Evolutionary conservation across 2,329 filamentous ascomycete genomes (phyloP).

Genomic region (Aspergillus spinulosporus): DNA sequence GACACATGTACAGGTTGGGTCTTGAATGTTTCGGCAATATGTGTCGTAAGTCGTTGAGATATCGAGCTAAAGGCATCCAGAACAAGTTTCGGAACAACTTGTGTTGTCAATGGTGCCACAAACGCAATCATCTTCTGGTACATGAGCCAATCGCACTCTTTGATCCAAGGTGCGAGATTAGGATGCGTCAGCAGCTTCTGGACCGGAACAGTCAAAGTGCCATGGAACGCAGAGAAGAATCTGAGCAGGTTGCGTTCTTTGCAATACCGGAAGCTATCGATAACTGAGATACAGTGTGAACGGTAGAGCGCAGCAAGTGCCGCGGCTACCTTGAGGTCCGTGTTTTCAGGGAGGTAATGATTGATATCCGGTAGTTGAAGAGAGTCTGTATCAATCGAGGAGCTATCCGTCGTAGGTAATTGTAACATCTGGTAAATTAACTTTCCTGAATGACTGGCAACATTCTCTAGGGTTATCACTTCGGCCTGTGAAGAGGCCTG

Average conservation of each 20-base stretch:
- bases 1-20: constrained; percentile 83
- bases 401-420: constrained; percentile 36
- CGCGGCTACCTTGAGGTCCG: constrained; percentile 82
- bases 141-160: constrained; percentile 90
- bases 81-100: constrained; percentile 85
- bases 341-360: constrained; percentile 74
- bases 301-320: constrained; percentile 85
- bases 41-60: constrained; percentile 73
- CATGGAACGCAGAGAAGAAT: constrained; percentile 91
- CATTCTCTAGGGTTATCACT: constrained; percentile 39
- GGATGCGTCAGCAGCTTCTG: constrained; percentile 86
- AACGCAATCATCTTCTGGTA: constrained; percentile 98
- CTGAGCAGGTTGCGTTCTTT: constrained; percentile 97
- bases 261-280: constrained; percentile 94
- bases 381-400: constrained; percentile 63
- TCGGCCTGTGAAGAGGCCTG: constrained; percentile 27
- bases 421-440: constrained; percentile 44
- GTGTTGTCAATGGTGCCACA: constrained; percentile 80
- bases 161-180: constrained; percentile 85
- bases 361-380: constrained; percentile 84
- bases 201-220: constrained; percentile 93
- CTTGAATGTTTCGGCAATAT: constrained; percentile 83
- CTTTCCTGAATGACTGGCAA: constrained; percentile 38
- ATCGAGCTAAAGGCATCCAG: constrained; percentile 85
- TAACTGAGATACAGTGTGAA: constrained; percentile 90